phyloP scores from a whole-genome alignment of 352 stramenopile genomes.

The Pythium sukuiense region DNA sequence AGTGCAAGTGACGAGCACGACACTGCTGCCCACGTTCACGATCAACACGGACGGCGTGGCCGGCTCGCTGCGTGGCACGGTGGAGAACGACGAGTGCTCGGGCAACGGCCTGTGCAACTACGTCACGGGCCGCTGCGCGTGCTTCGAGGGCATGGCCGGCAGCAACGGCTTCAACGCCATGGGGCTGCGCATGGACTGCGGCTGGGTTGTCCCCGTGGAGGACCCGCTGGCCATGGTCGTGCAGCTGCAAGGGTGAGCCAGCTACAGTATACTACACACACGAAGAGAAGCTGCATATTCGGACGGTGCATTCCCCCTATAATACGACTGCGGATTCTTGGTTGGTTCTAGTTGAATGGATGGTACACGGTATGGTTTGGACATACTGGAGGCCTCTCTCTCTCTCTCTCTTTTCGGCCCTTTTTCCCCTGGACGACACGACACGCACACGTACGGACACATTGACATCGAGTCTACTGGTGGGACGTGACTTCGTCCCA shows the following conservation, averaged over 20 bases:
- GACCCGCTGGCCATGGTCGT: constrained; percentile 40
- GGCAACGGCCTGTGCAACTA: constrained; percentile 76
- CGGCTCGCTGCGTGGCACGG: constrained; percentile 54
- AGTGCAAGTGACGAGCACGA: constrained; percentile 30
- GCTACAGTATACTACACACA: neutral
- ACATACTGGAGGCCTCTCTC: no score
- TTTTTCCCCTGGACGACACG: constrained; percentile 1
- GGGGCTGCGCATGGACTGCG: constrained; percentile 65
- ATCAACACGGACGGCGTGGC: constrained; percentile 58
- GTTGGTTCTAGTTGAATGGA: neutral
- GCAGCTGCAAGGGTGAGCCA: constrained; percentile 20
- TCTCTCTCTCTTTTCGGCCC: neutral
- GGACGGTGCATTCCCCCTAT: neutral
- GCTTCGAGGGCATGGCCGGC: constrained; percentile 72
- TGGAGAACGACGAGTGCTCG: constrained; percentile 71
- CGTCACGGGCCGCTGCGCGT: constrained; percentile 45
- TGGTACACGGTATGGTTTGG: neutral
- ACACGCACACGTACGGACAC: neutral
- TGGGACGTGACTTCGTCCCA: constrained; percentile 75
- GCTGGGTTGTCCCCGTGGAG: constrained; percentile 44
- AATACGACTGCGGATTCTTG: neutral
- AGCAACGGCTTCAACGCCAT: constrained; percentile 52
- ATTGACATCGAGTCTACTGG: constrained; percentile 1
- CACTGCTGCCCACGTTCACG: constrained; percentile 45
- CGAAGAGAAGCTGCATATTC: neutral